phyloP scores from a whole-genome alignment of 441 rosid species.

The Populus tomentosa region DNA sequence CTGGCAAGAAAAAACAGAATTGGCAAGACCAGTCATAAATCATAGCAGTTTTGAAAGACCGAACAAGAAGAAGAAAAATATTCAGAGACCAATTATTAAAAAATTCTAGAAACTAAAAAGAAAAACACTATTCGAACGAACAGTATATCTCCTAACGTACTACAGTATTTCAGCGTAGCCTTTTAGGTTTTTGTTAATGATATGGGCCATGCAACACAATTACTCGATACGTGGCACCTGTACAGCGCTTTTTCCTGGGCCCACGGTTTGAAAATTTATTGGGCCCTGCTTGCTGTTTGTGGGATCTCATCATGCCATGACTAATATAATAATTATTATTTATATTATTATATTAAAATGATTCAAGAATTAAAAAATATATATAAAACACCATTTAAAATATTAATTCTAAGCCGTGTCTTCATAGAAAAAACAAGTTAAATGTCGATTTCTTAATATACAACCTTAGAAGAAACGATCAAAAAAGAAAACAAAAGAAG shows the following conservation, averaged over 20 bases:
- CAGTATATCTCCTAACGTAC: neutral
- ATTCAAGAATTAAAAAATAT: too few relatives aligned
- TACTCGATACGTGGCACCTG: conserved; percentile 44
- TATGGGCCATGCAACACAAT: conserved; percentile 35
- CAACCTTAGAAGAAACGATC: too few relatives aligned
- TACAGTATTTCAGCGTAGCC: neutral
- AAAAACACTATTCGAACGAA: neutral
- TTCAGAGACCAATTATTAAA: neutral
- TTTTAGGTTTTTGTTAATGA: conserved; percentile 8
- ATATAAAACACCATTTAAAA: too few relatives aligned
- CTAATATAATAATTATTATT: neutral
- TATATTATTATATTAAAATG: too few relatives aligned
- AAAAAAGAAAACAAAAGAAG: too few relatives aligned
- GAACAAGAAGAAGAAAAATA: too few relatives aligned
- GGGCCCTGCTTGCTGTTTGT: neutral
- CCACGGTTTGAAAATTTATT: conserved; percentile 3
- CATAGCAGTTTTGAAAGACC: neutral
- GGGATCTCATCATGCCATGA: neutral
- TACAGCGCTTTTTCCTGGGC: neutral
- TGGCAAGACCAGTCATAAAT: neutral
- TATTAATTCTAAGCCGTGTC: too few relatives aligned
- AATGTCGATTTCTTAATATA: neutral
- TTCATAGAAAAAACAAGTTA: too few relatives aligned
- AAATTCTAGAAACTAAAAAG: too few relatives aligned
- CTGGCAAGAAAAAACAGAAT: neutral